Evolutionary conservation across 257 asterid species (phyloP), one percentile per base, ranked within the genome.

Genomic region (Ajuga chamaepitys): DNA sequence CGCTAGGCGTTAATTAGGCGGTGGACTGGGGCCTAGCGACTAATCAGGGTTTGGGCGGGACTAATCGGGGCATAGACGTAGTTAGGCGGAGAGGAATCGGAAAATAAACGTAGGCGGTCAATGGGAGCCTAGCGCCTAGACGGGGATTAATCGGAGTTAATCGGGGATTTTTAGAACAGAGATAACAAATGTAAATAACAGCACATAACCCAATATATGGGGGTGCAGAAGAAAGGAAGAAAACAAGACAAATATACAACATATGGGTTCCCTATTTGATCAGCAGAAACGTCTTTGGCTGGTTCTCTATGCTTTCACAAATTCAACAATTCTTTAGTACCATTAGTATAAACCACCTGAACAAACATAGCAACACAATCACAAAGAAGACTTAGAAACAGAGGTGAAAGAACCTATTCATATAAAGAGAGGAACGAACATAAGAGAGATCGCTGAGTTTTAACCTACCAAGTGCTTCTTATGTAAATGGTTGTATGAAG

Each of bases 401-500:
- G 14, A 18, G 17, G 7, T 14, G 17, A 14, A 46, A 28, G 34
- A 28, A 28, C 34, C 34, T 28, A 28, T 28, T 28, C 4, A 28
- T 28, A 28, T 28, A 28, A 2, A 5, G 4, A 2, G 4, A 5
- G 34, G 34, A 5, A 5, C 5, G 2, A 45, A 8, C 4, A 32
- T 41, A 18, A 20, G 41, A 51, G 45, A 55, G 46, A 20, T 62
- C 18, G n/a, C 50, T 20, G 35, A 55, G 12, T 10, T 34, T 20
- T 11, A 62, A 66, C 79, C 54, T 75, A 84, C 86, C 85, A 67
- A 32, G 56, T 85, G 92, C 67, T 25, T 70, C 79, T 74, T 80
- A 20, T 5, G 48, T 55, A 61, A 52, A 70, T 54, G 78, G 76
- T 78, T 81, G 73, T 78, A 85, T 16, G 82, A 64, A 60, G 75